Evolutionary conservation across 139 green algal species (phyloP).

Genomic region (Closterium sp.): DNA sequence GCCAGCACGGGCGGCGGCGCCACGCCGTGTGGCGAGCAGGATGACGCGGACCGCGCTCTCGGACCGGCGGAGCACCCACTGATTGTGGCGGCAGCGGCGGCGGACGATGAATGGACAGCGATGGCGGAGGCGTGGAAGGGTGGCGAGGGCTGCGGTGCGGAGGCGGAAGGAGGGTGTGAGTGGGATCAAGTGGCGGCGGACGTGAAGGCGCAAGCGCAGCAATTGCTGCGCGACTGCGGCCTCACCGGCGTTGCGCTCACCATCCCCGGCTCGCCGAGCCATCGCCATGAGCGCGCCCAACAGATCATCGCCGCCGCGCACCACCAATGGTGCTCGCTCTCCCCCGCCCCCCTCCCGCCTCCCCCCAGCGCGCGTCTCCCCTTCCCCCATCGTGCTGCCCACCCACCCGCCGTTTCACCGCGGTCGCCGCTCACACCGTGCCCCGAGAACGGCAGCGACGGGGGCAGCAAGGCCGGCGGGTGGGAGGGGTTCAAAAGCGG

Average conservation of each 20-base stretch:
- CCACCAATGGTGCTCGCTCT: neutral
- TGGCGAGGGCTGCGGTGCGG: neutral
- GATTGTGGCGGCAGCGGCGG: neutral
- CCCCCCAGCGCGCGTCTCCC: neutral
- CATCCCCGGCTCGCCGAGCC: neutral
- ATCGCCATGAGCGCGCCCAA: neutral
- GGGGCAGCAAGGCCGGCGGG: neutral
- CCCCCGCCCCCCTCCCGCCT: neutral
- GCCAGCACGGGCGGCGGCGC: no score
- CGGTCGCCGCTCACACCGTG: neutral
- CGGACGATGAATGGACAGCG: neutral
- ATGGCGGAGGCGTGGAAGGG: neutral
- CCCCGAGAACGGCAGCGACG: neutral
- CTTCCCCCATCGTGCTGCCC: neutral
- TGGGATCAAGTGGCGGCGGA: neutral
- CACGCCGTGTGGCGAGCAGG: neutral
- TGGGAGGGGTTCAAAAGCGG: neutral
- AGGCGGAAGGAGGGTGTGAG: neutral
- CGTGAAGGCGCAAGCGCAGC: neutral
- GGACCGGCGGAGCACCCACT: neutral
- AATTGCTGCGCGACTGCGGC: neutral
- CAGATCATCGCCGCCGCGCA: neutral
- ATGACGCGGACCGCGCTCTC: neutral
- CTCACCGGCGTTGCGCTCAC: neutral
- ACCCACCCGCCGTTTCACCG: neutral